phyloP scores from a whole-genome alignment of 495 filamentous ascomycete genomes.

The Penicillium coprophilum region DNA sequence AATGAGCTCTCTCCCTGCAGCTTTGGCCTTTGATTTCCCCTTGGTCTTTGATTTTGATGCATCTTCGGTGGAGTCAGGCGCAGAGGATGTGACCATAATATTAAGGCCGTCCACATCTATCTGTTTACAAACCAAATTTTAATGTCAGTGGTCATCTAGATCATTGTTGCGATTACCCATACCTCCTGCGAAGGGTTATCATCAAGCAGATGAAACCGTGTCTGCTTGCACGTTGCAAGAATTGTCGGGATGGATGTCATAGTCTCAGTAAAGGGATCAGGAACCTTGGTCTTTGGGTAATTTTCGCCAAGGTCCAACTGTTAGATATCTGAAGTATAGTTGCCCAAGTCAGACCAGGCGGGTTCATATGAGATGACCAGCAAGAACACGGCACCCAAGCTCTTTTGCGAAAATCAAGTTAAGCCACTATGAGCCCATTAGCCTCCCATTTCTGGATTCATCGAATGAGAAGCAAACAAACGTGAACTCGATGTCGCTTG shows the following conservation, averaged over 20 bases:
- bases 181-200: conserved; percentile 44
- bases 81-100: conserved; percentile 56
- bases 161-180: neutral
- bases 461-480: neutral
- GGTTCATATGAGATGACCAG: neutral
- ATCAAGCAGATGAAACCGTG: conserved; percentile 46
- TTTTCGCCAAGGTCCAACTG: neutral
- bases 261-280: neutral
- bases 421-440: neutral
- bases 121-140: conserved; percentile 32
- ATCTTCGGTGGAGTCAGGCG: conserved; percentile 25
- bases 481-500: neutral
- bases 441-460: neutral
- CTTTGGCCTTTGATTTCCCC: conserved; percentile 53
- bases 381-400: neutral
- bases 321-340: neutral
- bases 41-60: conserved; percentile 42
- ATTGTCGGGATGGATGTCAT: conserved; percentile 34
- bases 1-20: conserved; percentile 64
- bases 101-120: conserved; percentile 66
- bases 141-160: conserved; percentile 3
- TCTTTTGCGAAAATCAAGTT: neutral
- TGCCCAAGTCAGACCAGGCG: neutral
- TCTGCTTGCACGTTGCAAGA: conserved; percentile 49
- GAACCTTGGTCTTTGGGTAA: neutral